Conservation (phyloP, 176 grass and related monocot genomes). For the Paspalum vaginatum region DNA sequence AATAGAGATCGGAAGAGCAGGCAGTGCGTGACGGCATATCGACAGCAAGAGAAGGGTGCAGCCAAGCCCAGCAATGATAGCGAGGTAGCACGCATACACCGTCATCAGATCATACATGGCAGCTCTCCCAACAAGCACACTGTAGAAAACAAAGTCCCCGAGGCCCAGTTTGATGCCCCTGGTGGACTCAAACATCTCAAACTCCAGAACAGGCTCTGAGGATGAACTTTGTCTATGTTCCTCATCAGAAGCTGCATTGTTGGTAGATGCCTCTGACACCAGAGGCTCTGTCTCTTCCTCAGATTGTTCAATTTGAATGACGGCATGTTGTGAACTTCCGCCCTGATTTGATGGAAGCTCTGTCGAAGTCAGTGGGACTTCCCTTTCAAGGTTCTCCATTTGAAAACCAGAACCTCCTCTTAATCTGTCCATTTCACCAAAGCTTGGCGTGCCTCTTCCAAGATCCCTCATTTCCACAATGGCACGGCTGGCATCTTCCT, state of each 20-base stretch:
- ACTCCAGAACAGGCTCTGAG: constrained; percentile 40
- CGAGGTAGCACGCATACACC: constrained; percentile 98
- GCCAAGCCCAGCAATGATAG: constrained; percentile 93
- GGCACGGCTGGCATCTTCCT: constrained; percentile 32
- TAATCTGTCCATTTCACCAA: constrained; percentile 5
- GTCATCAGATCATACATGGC: constrained; percentile 99
- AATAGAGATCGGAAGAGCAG: constrained; percentile 92
- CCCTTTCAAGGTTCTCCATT: constrained; percentile 25
- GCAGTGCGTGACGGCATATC: constrained; percentile 77
- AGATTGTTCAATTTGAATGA: constrained; percentile 46
- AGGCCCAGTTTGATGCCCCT: constrained; percentile 92
- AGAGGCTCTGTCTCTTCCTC: constrained; percentile 55
- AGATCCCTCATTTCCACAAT: constrained; percentile 58
- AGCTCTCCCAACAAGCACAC: constrained; percentile 92
- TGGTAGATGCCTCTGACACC: constrained; percentile 42
- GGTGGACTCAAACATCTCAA: constrained; percentile 74
- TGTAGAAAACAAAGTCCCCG: constrained; percentile 98
- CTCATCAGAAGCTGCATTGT: constrained; percentile 15
- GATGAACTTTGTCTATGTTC: constrained; percentile 34
- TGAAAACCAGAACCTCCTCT: constrained; percentile 28
- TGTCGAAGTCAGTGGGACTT: neutral
- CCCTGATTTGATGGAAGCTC: constrained; percentile 34
- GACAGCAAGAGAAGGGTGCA: constrained; percentile 96
- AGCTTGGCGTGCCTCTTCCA: constrained; percentile 1
- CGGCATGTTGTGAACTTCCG: constrained; percentile 51